Conservation (phyloP, 2,329 filamentous ascomycete species). For the Penicillium sp. region DNA sequence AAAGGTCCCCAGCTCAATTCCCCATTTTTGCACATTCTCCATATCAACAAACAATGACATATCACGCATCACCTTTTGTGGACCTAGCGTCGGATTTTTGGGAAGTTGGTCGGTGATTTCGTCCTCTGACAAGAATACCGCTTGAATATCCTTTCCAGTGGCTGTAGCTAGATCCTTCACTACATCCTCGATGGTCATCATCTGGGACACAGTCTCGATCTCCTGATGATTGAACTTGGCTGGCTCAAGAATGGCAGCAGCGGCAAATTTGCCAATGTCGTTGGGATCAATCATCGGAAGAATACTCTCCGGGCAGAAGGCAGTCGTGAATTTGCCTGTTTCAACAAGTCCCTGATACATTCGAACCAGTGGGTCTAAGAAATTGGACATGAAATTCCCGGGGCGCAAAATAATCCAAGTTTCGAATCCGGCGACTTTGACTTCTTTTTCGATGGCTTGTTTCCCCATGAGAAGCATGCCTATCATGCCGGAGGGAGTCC, state of each 20-base stretch:
- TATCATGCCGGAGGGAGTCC: constrained; percentile 29
- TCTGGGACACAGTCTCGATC: constrained; percentile 46
- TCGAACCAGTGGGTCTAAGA: constrained; percentile 42
- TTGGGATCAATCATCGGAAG: constrained; percentile 49
- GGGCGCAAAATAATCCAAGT: constrained; percentile 53
- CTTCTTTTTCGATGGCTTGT: constrained; percentile 41
- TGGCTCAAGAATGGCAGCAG: constrained; percentile 46
- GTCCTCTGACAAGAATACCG: constrained; percentile 42
- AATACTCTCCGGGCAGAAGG: constrained; percentile 34
- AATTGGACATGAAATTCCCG: constrained; percentile 55
- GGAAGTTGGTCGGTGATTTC: constrained; percentile 39
- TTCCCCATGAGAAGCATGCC: constrained; percentile 42
- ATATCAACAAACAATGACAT: constrained; percentile 38
- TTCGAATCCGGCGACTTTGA: constrained; percentile 40
- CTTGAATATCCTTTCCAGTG: constrained; percentile 36
- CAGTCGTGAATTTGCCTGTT: constrained; percentile 40
- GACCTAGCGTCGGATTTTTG: constrained; percentile 41
- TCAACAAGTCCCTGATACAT: constrained; percentile 44
- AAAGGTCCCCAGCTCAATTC: constrained; percentile 46
- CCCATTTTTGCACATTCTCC: constrained; percentile 35
- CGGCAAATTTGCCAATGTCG: constrained; percentile 50
- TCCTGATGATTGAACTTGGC: constrained; percentile 42
- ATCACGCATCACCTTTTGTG: constrained; percentile 41
- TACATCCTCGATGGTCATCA: constrained; percentile 38
- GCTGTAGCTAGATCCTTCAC: constrained; percentile 38